phyloP scores from a whole-genome alignment of 495 filamentous ascomycete species.

The Aspergillus ellipticus region DNA sequence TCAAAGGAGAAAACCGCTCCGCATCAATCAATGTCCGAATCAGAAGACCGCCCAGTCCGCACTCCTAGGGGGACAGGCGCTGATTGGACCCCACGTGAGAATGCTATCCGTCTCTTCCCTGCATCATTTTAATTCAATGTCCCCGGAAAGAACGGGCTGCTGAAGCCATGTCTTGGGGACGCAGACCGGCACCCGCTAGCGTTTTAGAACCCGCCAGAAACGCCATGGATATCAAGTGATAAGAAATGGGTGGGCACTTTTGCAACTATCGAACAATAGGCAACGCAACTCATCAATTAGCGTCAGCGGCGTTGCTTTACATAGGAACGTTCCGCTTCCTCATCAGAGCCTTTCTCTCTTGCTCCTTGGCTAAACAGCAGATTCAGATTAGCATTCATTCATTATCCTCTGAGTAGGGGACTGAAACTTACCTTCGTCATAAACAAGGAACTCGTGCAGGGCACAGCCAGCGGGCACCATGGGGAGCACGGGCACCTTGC shows the following conservation, averaged over 20 bases:
- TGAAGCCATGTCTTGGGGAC: constrained; percentile 8
- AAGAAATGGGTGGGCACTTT: constrained; percentile 27
- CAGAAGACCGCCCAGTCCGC: background rate
- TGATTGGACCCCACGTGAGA: background rate
- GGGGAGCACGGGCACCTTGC: constrained; percentile 96
- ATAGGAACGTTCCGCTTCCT: constrained; percentile 55
- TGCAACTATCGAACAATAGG: constrained; percentile 16
- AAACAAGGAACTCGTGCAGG: constrained; percentile 91
- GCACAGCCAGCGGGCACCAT: constrained; percentile 90
- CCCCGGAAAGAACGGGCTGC: background rate
- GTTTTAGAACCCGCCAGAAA: constrained; percentile 44
- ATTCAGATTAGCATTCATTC: constrained; percentile 22
- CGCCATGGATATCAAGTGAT: constrained; percentile 47
- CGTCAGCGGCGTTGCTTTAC: constrained; percentile 19
- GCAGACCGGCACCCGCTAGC: constrained; percentile 24
- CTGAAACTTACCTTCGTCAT: constrained; percentile 65
- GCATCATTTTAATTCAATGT: background rate
- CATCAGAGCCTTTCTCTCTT: constrained; percentile 68
- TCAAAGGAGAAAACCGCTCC: background rate
- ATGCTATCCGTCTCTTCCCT: background rate
- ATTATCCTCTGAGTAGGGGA: background rate
- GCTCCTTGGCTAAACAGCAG: constrained; percentile 61
- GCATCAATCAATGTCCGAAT: background rate
- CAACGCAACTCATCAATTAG: constrained; percentile 13
- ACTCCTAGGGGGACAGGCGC: background rate